Evolutionary conservation across 495 filamentous ascomycete genomes (phyloP), one percentile per base, ranked within the genome.

Genomic region (Hypoxylon fuscum): DNA sequence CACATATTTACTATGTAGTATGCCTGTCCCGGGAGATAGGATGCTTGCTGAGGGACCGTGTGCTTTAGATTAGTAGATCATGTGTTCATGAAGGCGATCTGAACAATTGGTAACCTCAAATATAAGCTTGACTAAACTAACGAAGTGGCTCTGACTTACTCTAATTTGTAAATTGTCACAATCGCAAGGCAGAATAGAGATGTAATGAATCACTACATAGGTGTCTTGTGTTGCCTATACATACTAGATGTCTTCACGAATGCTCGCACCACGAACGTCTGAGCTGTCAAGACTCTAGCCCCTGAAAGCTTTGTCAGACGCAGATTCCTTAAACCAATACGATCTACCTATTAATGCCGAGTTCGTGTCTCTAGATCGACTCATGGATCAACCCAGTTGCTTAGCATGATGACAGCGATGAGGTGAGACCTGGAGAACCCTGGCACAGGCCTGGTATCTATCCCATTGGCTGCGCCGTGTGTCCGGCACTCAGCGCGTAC

Each of bases 361-460:
- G 5, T 41, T 32, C 29, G 11, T 20, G 55, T 35, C 15, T 34
- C 37, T 50, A 53, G 60, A 64, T 64, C 60, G 35, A 35, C 53
- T 42, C 60, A 57, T 53, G 60, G 60, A 58, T 64, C 12, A 15
- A 38, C 35, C 35, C 42, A 35, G 40, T 21, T 47, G 23, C 38
- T 27, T 42, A 23, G 60, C 60, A 47, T 63, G 32, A 47, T 47
- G 52, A 20, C 29, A 34, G 50, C 10, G 45, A 20, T 31, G 44
- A 32, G 52, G 22, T 49, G 34, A 54, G 58, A 54, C 50, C 29
- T 55, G 35, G 25, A 35, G 32, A 38, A 50, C 17, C 47, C 29
- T 45, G 41, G 8, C 25, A 27, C n/a, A 15, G 35, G 12, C n/a
- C 35, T 38, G 35, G 59, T 46, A 56, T 56, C 23, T 51, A 56